Base-by-base conservation (phyloP, 192 early-diverging fungal genomes). In the Helicostylum pulchrum region DNA sequence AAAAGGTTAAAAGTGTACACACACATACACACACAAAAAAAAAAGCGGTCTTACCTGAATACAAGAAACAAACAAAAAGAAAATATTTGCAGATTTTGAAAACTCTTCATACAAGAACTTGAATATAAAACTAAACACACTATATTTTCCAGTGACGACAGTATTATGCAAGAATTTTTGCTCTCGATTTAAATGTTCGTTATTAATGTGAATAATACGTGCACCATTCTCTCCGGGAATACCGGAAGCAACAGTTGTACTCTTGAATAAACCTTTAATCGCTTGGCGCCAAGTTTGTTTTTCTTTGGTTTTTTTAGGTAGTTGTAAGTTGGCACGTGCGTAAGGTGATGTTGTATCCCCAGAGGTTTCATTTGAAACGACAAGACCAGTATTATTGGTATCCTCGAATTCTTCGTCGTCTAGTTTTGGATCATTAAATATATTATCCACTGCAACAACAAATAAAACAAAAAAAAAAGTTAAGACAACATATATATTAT, bases 101-200 rank as follows among this genome's bases (percentile, higher is more conserved):
- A 99, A 99, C 82, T 99, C 94, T 77, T 98, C 96, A 62, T 88
- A 90, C 52, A 99, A 80, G 71, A 98, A 98, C 81, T 92, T 96
- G 53, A 92, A 92, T 53, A 99, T 50, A 62, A 99, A 99, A 19
- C 94, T 94, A 17, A 89, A 57, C 21, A 87, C 49, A 71, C 90
- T 97, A 82, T 99, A 99, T 81, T 99, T 99, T 64, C 92, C 90
- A 5, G 97, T 98, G 30, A 90, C 92, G 61, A 99, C 89, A 21
- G 82, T 77, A 74, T 99, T 99, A 75, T 94, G 90, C 45, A 95
- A 78, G 67, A 86, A 99, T 75, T 90, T 93, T 72, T 81, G 78
- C 51, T 87, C 78, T 8, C 72, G 76, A 66, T 99, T 99, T 65
- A 85, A 81, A 51, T 83, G 74, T 6, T 85, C 64, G 55, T 95